Evolutionary conservation across 164 flowering plant species (phyloP).

Genomic region (Protea cynaroides): DNA sequence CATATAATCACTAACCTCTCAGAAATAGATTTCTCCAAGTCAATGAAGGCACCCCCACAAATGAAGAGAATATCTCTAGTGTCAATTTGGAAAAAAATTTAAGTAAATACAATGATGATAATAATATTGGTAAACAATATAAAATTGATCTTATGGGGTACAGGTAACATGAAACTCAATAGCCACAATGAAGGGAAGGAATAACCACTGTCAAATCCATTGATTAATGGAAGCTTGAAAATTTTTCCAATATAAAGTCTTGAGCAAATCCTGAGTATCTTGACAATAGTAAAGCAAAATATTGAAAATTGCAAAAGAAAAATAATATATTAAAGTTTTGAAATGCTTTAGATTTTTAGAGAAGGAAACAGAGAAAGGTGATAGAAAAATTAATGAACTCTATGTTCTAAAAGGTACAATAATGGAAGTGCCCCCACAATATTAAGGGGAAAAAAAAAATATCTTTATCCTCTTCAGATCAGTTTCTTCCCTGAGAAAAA

Average conservation of each 20-base stretch:
- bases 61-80: conserved; percentile 95
- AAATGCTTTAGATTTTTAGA: no score
- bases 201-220: background rate
- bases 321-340: no score
- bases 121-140: background rate
- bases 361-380: no score
- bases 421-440: no score
- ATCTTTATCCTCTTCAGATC: no score
- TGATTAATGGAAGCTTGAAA: background rate
- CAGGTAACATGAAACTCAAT: background rate
- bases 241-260: background rate
- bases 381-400: no score
- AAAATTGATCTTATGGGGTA: background rate
- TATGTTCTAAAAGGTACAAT: no score
- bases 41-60: conserved; percentile 93
- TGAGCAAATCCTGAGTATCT: no score
- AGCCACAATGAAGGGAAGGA: background rate
- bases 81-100: conserved; percentile 57
- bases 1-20: conserved; percentile 53
- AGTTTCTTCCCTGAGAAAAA: no score
- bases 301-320: no score
- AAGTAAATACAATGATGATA: background rate
- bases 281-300: no score
- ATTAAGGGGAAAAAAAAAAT: no score
- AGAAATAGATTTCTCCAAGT: conserved; percentile 91